These are phyloP conservation scores for Clonostachys rhizophaga DNA, from an alignment of 2,329 filamentous ascomycete species.

Conservation along the genomic window DNA sequence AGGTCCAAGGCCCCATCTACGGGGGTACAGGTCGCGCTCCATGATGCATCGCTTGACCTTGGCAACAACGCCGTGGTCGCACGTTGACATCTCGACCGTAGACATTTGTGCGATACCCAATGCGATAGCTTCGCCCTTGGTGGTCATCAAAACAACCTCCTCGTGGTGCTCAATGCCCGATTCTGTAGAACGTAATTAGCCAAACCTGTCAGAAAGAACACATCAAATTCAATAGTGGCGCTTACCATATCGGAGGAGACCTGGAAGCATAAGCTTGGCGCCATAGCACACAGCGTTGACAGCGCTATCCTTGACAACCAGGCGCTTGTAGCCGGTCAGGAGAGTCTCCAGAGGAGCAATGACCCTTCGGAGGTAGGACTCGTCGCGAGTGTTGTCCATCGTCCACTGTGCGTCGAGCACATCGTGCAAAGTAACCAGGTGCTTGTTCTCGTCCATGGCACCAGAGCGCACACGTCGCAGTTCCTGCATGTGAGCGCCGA, in stretches of 20 bases:
- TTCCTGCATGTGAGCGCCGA: constrained; percentile 98
- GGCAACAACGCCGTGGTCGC: constrained; percentile 95
- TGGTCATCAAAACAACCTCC: constrained; percentile 97
- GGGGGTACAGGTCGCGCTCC: constrained; percentile 97
- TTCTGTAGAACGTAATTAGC: constrained; percentile 48
- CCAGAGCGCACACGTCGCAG: constrained; percentile 88
- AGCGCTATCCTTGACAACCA: constrained; percentile 80
- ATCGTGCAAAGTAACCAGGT: constrained; percentile 83
- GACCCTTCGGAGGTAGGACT: constrained; percentile 85
- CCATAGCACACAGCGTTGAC: constrained; percentile 98
- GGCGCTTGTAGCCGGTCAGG: constrained; percentile 88
- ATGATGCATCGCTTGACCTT: constrained; percentile 99
- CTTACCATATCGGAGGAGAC: constrained; percentile 84
- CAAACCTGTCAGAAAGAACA: constrained; percentile 3
- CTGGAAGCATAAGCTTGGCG: constrained; percentile 98
- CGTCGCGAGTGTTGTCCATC: constrained; percentile 92
- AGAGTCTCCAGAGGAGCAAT: constrained; percentile 92
- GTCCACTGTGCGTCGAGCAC: constrained; percentile 93
- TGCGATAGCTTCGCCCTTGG: constrained; percentile 97
- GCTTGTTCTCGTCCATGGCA: constrained; percentile 88
- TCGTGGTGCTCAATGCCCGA: constrained; percentile 89
- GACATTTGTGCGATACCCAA: constrained; percentile 97
- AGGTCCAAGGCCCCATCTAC: constrained; percentile 93
- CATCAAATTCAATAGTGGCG: constrained; percentile 9
- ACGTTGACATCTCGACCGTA: constrained; percentile 92